Evolutionary conservation across 768 basidiomycete species (phyloP).

Genomic region (Tricholoma sp.): DNA sequence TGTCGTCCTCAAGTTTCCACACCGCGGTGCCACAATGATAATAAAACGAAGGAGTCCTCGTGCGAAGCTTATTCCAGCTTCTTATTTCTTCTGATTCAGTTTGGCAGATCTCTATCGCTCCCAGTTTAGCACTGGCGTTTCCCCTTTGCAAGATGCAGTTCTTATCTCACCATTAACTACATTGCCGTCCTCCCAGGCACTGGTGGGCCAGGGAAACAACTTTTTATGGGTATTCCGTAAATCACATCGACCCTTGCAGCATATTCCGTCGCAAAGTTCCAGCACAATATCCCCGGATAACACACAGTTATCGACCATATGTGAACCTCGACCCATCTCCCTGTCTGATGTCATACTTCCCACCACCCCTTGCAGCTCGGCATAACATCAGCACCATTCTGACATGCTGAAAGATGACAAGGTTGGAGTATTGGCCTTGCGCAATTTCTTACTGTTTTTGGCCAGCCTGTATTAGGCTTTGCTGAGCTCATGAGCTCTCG

Average conservation of each 20-base stretch:
- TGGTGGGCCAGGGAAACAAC: slow-evolving; percentile 21
- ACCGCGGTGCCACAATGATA: too few species aligned
- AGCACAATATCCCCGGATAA: slow-evolving; percentile 30
- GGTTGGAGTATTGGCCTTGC: slow-evolving; percentile 54
- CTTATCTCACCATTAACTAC: slow-evolving; percentile 51
- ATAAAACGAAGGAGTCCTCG: too few species aligned
- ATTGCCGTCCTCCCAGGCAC: slow-evolving; percentile 36
- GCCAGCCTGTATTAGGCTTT: too few species aligned
- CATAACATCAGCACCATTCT: slow-evolving; percentile 39
- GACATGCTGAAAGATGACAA: slow-evolving; percentile 45
- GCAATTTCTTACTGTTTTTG: slow-evolving; percentile 40
- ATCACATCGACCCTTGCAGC: slow-evolving; percentile 4
- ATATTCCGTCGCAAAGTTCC: slow-evolving; percentile 24
- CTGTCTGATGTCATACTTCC: slow-evolving; percentile 40
- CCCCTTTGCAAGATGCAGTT: slow-evolving; percentile 43
- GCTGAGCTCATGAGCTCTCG: too few species aligned
- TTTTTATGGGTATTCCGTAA: slow-evolving; percentile 22
- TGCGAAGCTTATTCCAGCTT: not conserved
- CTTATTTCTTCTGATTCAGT: slow-evolving; percentile 6
- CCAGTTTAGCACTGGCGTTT: slow-evolving; percentile 39
- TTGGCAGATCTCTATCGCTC: slow-evolving; percentile 51
- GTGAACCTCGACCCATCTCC: slow-evolving; percentile 36
- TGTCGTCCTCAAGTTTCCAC: too few species aligned
- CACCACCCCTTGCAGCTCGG: slow-evolving; percentile 29
- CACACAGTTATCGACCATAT: slow-evolving; percentile 37